Conservation (phyloP, 2,329 filamentous ascomycete species). For the Sporothrix inflata region DNA sequence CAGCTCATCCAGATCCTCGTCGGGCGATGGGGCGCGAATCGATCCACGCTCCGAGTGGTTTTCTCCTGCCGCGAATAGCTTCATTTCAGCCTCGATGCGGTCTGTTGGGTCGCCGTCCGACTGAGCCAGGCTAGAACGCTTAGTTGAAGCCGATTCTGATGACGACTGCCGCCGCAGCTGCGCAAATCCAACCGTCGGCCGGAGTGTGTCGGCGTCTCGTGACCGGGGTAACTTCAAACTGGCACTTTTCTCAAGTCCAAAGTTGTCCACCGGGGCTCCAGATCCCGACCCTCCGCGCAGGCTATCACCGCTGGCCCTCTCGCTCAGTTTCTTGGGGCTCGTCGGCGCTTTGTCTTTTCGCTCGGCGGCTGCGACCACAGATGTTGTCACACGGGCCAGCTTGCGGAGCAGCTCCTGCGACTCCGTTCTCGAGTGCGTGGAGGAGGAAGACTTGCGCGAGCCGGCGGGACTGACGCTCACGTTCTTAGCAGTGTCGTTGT, state of each 20-base stretch:
- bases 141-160: constrained; percentile 52
- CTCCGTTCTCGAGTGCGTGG: constrained; percentile 42
- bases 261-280: not conserved
- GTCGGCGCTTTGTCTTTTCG: constrained; percentile 17
- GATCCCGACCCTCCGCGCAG: not conserved
- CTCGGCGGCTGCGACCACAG: constrained; percentile 16
- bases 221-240: constrained; percentile 37
- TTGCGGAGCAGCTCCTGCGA: constrained; percentile 55
- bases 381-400: constrained; percentile 47
- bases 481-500: constrained; percentile 9
- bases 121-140: constrained; percentile 51
- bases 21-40: constrained; percentile 54
- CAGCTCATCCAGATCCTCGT: constrained; percentile 37
- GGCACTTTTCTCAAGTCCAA: not conserved
- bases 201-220: constrained; percentile 35
- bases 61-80: constrained; percentile 58
- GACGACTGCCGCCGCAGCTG: constrained; percentile 50
- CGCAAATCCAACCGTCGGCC: constrained; percentile 50
- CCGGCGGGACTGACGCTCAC: constrained; percentile 27
- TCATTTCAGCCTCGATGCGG: constrained; percentile 60
- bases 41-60: constrained; percentile 61
- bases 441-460: constrained; percentile 32
- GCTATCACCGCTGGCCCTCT: constrained; percentile 19
- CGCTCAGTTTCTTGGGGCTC: not conserved
- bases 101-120: constrained; percentile 60